phyloP scores from a whole-genome alignment of 1,139 yeast genomes.

The Hanseniaspora gamundiae region DNA sequence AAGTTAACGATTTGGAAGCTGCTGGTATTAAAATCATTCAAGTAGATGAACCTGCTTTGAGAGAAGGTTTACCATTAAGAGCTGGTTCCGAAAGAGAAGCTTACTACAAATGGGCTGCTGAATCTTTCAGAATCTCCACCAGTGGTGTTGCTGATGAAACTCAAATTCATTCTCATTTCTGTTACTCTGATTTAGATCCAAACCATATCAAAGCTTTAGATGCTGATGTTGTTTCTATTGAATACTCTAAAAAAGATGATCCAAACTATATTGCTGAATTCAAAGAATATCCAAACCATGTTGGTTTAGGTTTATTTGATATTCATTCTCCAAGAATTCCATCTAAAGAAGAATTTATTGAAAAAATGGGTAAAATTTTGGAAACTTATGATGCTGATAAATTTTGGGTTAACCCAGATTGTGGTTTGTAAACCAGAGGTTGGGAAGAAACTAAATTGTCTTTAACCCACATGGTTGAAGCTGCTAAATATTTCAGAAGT shows the following conservation, averaged over 20 bases:
- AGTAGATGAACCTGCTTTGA: constrained; percentile 99
- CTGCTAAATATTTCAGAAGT: constrained; percentile 92
- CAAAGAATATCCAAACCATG: constrained; percentile 97
- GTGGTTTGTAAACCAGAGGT: constrained; percentile 98
- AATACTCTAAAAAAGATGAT: constrained; percentile 99
- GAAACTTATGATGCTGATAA: constrained; percentile 95
- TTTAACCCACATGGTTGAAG: constrained; percentile 96
- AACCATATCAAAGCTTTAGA: constrained; percentile 98
- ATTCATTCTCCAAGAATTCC: constrained; percentile 99
- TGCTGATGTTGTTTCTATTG: constrained; percentile 98
- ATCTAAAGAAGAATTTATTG: constrained; percentile 87
- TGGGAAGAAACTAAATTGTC: constrained; percentile 84
- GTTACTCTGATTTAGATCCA: constrained; percentile 99
- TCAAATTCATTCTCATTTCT: constrained; percentile 99
- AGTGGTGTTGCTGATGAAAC: constrained; percentile 93
- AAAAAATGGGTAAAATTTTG: constrained; percentile 87
- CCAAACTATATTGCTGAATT: constrained; percentile 96
- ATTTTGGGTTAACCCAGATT: constrained; percentile 99
- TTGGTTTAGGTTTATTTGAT: constrained; percentile 97
- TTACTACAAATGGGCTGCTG: constrained; percentile 98
- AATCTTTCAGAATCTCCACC: constrained; percentile 98
- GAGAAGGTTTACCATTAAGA: constrained; percentile 99
- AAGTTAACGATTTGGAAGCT: constrained; percentile 93
- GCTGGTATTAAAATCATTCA: constrained; percentile 97
- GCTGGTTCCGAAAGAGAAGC: constrained; percentile 94